Evolutionary conservation across 1,139 yeast genomes (phyloP).

Genomic region (Blastobotrys apis): DNA sequence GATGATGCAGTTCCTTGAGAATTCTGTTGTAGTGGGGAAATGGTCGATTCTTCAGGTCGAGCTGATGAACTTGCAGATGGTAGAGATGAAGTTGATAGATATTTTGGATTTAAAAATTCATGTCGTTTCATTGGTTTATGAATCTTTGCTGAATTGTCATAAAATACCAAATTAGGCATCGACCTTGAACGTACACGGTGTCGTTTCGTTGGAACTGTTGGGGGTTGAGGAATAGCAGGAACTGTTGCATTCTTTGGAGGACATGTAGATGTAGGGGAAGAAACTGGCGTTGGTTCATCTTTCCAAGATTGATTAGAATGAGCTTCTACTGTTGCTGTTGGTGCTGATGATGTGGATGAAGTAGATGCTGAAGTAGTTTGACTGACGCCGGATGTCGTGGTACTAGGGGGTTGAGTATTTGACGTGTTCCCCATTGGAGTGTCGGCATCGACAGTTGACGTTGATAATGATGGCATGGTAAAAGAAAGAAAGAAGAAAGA

Average conservation of each 20-base stretch:
- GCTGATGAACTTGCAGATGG: slow-evolving; percentile 7
- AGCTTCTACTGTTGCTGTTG: neutral
- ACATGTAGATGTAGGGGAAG: slow-evolving; percentile 1
- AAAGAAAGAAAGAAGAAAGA: neutral
- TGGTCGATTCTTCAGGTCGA: neutral
- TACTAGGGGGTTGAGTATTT: neutral
- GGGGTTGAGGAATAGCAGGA: neutral
- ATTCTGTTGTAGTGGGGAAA: slow-evolving; percentile 7
- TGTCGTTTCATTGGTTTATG: slow-evolving; percentile 19
- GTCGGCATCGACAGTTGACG: slow-evolving; percentile 12
- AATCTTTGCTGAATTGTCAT: slow-evolving; percentile 18
- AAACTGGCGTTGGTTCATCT: neutral
- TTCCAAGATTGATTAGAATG: neutral
- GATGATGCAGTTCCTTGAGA: no score
- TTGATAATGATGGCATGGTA: slow-evolving; percentile 10
- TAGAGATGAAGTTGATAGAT: slow-evolving; percentile 12
- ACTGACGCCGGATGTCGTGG: no score
- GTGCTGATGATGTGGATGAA: neutral
- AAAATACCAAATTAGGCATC: slow-evolving; percentile 24
- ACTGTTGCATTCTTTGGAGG: no score
- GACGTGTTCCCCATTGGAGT: slow-evolving; percentile 14
- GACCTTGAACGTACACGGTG: slow-evolving; percentile 27
- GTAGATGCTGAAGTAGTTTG: neutral
- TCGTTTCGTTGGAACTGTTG: slow-evolving; percentile 12
- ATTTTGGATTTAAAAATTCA: slow-evolving; percentile 16